A percentile compares a stretch with the other conserved stretches of the same genome.
phyloP scores from a whole-genome alignment of 192 early-diverging fungal genomes.

The Martensiomyces pterosporus region DNA sequence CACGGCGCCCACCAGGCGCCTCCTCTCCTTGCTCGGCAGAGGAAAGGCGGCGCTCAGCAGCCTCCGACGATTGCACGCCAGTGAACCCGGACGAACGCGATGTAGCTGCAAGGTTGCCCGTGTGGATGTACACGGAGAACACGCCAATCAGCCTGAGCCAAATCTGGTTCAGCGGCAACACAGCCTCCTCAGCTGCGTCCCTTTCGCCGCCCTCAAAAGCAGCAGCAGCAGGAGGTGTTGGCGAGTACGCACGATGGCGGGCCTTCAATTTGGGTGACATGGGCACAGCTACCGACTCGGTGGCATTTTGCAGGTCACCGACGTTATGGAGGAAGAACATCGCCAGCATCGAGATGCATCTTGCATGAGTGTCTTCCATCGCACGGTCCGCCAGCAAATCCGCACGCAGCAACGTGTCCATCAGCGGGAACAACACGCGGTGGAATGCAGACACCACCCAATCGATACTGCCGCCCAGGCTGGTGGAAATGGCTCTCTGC shows the following conservation, averaged over 20 bases:
- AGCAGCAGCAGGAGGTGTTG: no score
- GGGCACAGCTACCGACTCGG: not conserved
- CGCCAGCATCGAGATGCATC: constrained; percentile 46
- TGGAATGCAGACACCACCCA: constrained; percentile 71
- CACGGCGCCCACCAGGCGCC: constrained; percentile 8
- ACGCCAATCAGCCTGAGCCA: constrained; percentile 39
- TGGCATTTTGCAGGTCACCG: constrained; percentile 8
- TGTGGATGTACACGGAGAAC: constrained; percentile 36
- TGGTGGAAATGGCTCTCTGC: constrained; percentile 67
- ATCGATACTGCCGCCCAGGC: constrained; percentile 44
- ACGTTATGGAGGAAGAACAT: constrained; percentile 49
- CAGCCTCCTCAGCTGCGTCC: not conserved
- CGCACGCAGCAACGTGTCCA: constrained; percentile 77
- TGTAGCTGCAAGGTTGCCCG: constrained; percentile 24
- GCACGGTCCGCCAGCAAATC: constrained; percentile 59
- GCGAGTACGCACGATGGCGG: not conserved
- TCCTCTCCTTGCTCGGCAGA: not conserved
- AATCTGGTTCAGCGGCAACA: constrained; percentile 17
- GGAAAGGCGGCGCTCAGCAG: not conserved
- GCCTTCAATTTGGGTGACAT: constrained; percentile 1
- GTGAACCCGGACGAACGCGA: constrained; percentile 5
- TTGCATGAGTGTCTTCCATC: constrained; percentile 50
- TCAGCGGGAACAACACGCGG: constrained; percentile 82
- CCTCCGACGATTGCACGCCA: constrained; percentile 1
- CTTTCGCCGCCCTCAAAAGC: no score